Evolutionary conservation across 495 filamentous ascomycete species (phyloP).

Genomic region (Geopyxis carbonaria): DNA sequence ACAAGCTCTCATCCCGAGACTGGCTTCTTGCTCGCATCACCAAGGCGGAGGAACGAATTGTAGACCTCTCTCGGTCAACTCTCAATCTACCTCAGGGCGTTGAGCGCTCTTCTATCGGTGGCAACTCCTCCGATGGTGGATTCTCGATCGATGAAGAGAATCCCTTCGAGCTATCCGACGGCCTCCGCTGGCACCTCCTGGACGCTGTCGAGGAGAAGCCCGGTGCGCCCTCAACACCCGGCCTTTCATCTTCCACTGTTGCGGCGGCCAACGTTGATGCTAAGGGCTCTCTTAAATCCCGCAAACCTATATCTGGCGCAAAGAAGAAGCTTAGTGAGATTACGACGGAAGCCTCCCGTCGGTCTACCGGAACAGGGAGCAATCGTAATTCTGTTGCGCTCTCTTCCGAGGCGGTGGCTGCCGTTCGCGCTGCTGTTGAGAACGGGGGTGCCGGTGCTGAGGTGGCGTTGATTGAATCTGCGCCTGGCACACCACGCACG

Average conservation of each 20-base stretch:
- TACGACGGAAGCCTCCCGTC: constrained; percentile 16
- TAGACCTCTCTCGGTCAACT: constrained; percentile 70
- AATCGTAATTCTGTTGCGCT: background rate
- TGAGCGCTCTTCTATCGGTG: constrained; percentile 37
- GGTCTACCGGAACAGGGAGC: constrained; percentile 13
- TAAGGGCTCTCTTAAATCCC: constrained; percentile 33
- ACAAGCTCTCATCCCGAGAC: constrained; percentile 65
- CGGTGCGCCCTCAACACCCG: constrained; percentile 82
- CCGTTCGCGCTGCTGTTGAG: background rate
- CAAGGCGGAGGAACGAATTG: constrained; percentile 80
- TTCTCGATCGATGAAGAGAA: constrained; percentile 54
- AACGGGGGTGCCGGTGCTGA: background rate
- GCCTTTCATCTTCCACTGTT: constrained; percentile 75
- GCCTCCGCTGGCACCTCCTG: constrained; percentile 85
- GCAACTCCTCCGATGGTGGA: constrained; percentile 36
- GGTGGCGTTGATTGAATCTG: background rate
- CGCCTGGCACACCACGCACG: too few species aligned
- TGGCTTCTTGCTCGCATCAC: constrained; percentile 91
- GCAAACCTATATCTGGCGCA: constrained; percentile 21
- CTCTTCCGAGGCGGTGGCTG: background rate
- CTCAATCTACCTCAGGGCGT: constrained; percentile 28
- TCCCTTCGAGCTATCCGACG: constrained; percentile 91
- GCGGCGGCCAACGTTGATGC: constrained; percentile 78
- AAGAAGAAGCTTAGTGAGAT: constrained; percentile 23
- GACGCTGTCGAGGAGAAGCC: constrained; percentile 88